Evolutionary conservation across 1,284 basidiomycete genomes (phyloP), one percentile per base, ranked within the genome.

Genomic region (Tremellales sp.): DNA sequence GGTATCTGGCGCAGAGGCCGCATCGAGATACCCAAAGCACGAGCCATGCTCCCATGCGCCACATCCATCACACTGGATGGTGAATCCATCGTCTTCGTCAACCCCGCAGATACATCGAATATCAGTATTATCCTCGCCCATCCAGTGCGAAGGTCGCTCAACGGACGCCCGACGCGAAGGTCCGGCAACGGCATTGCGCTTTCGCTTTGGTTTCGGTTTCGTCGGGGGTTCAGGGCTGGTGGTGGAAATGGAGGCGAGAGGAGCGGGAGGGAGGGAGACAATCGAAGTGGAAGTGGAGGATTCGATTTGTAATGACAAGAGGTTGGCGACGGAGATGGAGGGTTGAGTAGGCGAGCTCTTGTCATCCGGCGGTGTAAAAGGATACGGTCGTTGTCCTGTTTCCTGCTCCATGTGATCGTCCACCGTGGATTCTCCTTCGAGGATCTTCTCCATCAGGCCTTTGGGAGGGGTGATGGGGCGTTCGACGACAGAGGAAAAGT

Each of bases 11-110:
- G 90, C 84, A 27, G 78, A 76, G 27, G 76, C 73, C 33, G 78
- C 80, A 40, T 81, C 75, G 18, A 76, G 72, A 60, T 90, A 85
- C 27, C 80, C 81, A 60, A 93, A 89, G 70, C 92, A 95, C 5
- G 84, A 83, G 6, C 82, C 86, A 71, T 97, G 92, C 62, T 87
- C 88, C 91, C 92, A 95, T 16, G 87, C 80, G 21, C 80, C 80
- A 69, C 93, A 97, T 43, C 78, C 74, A 68, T 95, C 93, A 72
- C 92, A 97, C 22, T 87, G 88, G 49, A 95, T 90, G 14, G 85
- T 87, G 73, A 90, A 92, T 14, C 91, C 91, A 66, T 93, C 90
- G 73, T 93, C 92, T 60, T 84, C 79, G 8, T 58, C 60, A 32
- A 71, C 61, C 3, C 63, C 64, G 45, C 73, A 74, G 45, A 74